phyloP scores from a whole-genome alignment of 495 filamentous ascomycete species.

The Penicillium antarcticum region DNA sequence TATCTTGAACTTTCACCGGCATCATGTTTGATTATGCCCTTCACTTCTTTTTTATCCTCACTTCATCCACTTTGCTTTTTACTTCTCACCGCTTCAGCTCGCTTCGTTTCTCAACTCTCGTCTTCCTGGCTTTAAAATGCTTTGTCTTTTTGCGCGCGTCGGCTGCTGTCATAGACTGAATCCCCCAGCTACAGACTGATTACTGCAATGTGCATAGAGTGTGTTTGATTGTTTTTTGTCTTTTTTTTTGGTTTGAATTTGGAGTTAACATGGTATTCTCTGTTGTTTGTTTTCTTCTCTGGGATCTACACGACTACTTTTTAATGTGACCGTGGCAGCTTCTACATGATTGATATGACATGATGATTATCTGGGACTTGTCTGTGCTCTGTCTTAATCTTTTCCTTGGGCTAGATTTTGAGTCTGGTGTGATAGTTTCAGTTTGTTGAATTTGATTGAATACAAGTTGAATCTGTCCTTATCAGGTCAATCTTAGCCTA shows the following conservation, averaged over 20 bases:
- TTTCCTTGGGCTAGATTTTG: too few relatives aligned
- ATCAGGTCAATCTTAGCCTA: too few relatives aligned
- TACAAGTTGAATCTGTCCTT: too few relatives aligned
- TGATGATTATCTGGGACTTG: conserved; percentile 1
- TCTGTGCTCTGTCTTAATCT: too few relatives aligned
- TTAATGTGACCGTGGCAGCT: neutral
- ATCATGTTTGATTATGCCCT: neutral
- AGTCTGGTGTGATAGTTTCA: too few relatives aligned
- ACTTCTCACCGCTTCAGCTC: conserved; percentile 1
- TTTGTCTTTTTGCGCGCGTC: conserved; percentile 5
- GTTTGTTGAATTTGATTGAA: too few relatives aligned
- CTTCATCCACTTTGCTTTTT: neutral
- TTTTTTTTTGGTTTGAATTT: neutral
- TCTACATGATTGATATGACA: conserved; percentile 5
- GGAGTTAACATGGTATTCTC: neutral
- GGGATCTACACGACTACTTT: neutral
- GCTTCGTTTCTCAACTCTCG: neutral
- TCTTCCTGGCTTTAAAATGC: conserved; percentile 14
- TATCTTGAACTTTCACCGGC: neutral
- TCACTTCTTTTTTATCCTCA: conserved; percentile 1
- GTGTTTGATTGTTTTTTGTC: conserved; percentile 4
- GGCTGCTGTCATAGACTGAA: conserved; percentile 23
- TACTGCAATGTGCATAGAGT: conserved; percentile 21
- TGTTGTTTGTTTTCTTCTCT: neutral
- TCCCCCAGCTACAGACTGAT: conserved; percentile 2